Percentiles rank a stretch among this genome's conserved stretches.
phyloP scores from a whole-genome alignment of 2,329 filamentous ascomycete genomes.

The Fusarium albidum region DNA sequence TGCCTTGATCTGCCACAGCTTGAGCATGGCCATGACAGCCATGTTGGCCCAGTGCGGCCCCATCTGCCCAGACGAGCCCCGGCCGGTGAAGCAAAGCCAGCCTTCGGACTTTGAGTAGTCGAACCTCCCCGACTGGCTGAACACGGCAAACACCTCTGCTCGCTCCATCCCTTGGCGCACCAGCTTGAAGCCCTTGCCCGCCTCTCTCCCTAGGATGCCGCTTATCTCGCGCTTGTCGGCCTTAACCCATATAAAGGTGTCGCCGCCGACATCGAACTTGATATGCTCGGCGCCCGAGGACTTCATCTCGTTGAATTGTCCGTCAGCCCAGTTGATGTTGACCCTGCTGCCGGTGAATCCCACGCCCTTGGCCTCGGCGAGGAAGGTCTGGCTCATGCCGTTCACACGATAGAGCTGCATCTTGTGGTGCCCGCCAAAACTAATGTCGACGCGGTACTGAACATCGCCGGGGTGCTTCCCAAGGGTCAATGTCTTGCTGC shows the following conservation, averaged over 20 bases:
- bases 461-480: not conserved
- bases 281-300: not conserved
- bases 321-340: conserved; percentile 5
- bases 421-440: conserved; percentile 3
- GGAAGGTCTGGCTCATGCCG: not conserved
- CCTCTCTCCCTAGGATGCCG: not conserved
- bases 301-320: conserved; percentile 11
- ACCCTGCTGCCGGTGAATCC: conserved; percentile 5
- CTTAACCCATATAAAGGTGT: not conserved
- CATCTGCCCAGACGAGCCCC: conserved; percentile 5
- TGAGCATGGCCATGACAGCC: conserved; percentile 11
- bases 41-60: conserved; percentile 4
- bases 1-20: conserved; percentile 9
- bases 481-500: conserved; percentile 8
- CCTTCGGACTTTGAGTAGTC: not conserved
- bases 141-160: conserved; percentile 1
- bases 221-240: conserved; percentile 1
- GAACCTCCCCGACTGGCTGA: conserved; percentile 7
- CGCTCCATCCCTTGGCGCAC: not conserved
- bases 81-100: conserved; percentile 8
- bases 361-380: not conserved
- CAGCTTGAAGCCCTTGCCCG: conserved; percentile 2
- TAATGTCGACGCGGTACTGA: conserved; percentile 5
- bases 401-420: conserved; percentile 1
- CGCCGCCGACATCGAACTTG: conserved; percentile 7